Percentiles rank a stretch among this genome's conserved stretches.
Evolutionary conservation across 2,329 filamentous ascomycete species (phyloP).

Genomic region (Beauveria asiatica): DNA sequence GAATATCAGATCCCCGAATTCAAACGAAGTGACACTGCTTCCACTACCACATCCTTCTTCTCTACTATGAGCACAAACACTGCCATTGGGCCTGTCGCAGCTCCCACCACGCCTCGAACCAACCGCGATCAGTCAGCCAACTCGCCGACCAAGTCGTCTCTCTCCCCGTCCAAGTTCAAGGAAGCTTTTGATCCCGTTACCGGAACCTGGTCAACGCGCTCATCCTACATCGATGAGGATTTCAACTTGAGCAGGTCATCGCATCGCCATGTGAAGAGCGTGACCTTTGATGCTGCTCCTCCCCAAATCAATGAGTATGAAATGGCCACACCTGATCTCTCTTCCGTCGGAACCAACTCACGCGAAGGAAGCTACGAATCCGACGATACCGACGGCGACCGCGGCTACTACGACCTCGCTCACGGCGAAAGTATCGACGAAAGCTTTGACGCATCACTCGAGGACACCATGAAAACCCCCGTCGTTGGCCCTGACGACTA

Average conservation of each 20-base stretch:
- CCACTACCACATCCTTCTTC: slow-evolving; percentile 38
- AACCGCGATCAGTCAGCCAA: slow-evolving; percentile 50
- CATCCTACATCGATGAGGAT: slow-evolving; percentile 47
- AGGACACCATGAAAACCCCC: slow-evolving; percentile 94
- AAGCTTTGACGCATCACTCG: slow-evolving; percentile 90
- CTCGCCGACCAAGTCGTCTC: slow-evolving; percentile 84
- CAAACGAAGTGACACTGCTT: slow-evolving; percentile 46
- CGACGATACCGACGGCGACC: slow-evolving; percentile 63
- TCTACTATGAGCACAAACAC: slow-evolving; percentile 49
- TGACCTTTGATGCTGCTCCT: slow-evolving; percentile 90
- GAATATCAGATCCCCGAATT: slow-evolving; percentile 35
- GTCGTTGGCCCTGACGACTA: slow-evolving; percentile 97
- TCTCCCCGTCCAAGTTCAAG: slow-evolving; percentile 61
- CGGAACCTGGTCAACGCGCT: slow-evolving; percentile 60
- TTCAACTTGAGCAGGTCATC: slow-evolving; percentile 58
- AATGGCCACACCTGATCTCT: slow-evolving; percentile 94
- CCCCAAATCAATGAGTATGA: slow-evolving; percentile 97
- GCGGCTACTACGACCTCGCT: slow-evolving; percentile 51
- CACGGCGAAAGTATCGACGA: slow-evolving; percentile 51
- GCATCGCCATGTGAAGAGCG: slow-evolving; percentile 86
- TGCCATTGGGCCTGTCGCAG: slow-evolving; percentile 28
- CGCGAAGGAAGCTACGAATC: slow-evolving; percentile 91
- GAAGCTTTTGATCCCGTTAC: slow-evolving; percentile 61
- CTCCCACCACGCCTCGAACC: slow-evolving; percentile 29
- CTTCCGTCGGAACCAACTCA: slow-evolving; percentile 80